A percentile compares a stretch with the other conserved stretches of the same genome.
phyloP scores from a whole-genome alignment of 176 grass and related monocot genomes.

The Saccharum spontaneum region DNA sequence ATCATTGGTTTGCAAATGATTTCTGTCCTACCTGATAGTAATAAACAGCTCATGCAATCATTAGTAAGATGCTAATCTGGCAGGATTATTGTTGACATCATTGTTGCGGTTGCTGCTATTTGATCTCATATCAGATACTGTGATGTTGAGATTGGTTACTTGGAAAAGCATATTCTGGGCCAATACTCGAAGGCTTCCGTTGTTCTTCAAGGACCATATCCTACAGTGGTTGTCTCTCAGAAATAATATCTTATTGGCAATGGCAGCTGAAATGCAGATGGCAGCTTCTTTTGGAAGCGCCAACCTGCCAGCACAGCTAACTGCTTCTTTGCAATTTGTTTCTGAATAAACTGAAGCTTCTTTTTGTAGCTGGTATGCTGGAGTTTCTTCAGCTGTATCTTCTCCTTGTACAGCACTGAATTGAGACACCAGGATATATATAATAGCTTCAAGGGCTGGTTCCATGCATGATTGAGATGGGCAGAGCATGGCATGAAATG shows the following conservation, averaged over 20 bases:
- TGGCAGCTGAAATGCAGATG: neutral
- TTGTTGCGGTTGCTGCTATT: slow-evolving; percentile 14
- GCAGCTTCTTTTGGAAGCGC: neutral
- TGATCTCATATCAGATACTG: slow-evolving; percentile 23
- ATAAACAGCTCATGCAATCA: slow-evolving; percentile 45
- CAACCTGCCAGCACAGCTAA: neutral
- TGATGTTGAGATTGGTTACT: slow-evolving; percentile 10
- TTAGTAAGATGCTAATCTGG: slow-evolving; percentile 35
- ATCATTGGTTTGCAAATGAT: slow-evolving; percentile 40
- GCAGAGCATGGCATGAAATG: slow-evolving; percentile 21
- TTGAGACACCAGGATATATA: slow-evolving; percentile 9
- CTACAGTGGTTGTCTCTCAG: neutral
- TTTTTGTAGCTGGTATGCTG: neutral
- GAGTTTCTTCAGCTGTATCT: neutral
- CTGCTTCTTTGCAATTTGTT: neutral
- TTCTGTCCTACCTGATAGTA: slow-evolving; percentile 19
- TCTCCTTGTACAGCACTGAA: neutral
- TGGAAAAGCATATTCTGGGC: slow-evolving; percentile 2
- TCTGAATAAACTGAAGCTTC: neutral
- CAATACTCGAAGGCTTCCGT: neutral
- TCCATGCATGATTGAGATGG: slow-evolving; percentile 21
- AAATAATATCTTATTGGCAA: neutral
- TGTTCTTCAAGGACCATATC: neutral
- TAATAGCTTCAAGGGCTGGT: slow-evolving; percentile 1
- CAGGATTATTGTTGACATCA: slow-evolving; percentile 15